Evolutionary conservation across 2,329 filamentous ascomycete species (phyloP), one percentile per base, ranked within the genome.

Genomic region (Fusarium veterinarium): DNA sequence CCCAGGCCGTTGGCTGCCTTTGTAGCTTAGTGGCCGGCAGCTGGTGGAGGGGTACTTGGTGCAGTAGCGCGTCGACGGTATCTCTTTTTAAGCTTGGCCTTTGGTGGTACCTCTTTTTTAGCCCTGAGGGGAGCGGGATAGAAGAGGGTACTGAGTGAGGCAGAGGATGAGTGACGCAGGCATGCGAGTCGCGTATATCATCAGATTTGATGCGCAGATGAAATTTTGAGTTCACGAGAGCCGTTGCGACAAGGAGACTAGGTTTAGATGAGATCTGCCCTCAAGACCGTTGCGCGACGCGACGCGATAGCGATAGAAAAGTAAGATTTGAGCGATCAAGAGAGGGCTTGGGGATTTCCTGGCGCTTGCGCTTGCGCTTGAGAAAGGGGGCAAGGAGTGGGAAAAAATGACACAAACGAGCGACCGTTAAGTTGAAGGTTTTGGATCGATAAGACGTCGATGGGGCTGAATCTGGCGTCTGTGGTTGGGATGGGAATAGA

Each of bases 391-490:
- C 49, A 57, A 23, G 23, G 19, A 35, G 59, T 33, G 48, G 42
- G 17, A 45, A 59, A 53, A 37, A 40, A 33, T 25, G 38, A 25
- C 31, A 59, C 31, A 44, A 61, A 48, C 62, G 51, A 41, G 35
- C 31, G 38, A 67, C 64, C 63, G 65, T 45, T 62, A 64, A 74
- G 45, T 28, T 25, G 55, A 41, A 67, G 58, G 41, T 49, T 33
- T 37, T 42, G 46, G 64, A 76, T 75, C 67, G 52, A 72, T 70
- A 62, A 60, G 68, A 73, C 51, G 69, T 73, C 48, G 66, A 78
- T 78, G 76, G 76, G 76, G 76, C 76, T 78, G 76, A 77, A 78
- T 78, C 76, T 78, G 76, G 76, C 74, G 75, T 76, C 65, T 68
- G 57, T 69, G 74, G 64, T 72, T 72, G 68, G 68, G 72, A 73